phyloP scores from a whole-genome alignment of 805 yeast species.

The Cyberlindnera samutprakarnensis region DNA sequence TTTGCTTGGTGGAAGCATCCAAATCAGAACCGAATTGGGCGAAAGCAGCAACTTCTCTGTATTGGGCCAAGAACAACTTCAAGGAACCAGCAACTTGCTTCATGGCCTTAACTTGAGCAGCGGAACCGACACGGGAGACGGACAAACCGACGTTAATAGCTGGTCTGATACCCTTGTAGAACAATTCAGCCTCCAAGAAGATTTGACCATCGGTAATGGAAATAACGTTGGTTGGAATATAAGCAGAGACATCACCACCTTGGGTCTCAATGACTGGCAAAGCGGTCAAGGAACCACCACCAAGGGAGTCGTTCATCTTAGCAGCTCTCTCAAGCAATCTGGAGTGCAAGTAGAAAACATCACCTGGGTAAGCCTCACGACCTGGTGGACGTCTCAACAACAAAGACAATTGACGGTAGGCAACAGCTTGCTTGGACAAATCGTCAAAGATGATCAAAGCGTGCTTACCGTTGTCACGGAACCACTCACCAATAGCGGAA shows the following conservation, averaged over 20 bases:
- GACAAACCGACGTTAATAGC: constrained; percentile 99
- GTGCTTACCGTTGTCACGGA: constrained; percentile 99
- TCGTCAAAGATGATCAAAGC: constrained; percentile 96
- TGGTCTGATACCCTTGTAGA: constrained; percentile 99
- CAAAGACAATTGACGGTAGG: constrained; percentile 98
- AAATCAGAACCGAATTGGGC: constrained; percentile 99
- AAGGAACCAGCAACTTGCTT: constrained; percentile 99
- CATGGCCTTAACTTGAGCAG: constrained; percentile 99
- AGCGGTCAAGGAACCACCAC: constrained; percentile 94
- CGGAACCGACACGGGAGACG: constrained; percentile 99
- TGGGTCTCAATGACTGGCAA: constrained; percentile 96
- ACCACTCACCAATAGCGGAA: constrained; percentile 99
- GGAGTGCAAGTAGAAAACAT: constrained; percentile 32
- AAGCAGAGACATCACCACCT: constrained; percentile 99
- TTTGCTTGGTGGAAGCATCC: constrained; percentile 99
- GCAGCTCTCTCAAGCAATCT: constrained; percentile 97
- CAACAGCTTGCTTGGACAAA: constrained; percentile 99
- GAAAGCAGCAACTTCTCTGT: constrained; percentile 99
- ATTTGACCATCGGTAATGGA: constrained; percentile 97
- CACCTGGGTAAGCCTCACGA: constrained; percentile 22
- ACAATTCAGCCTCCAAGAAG: constrained; percentile 98
- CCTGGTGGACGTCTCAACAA: constrained; percentile 53
- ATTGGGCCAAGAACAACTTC: constrained; percentile 99
- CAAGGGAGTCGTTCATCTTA: constrained; percentile 83
- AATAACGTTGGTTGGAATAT: constrained; percentile 96